phyloP scores from a whole-genome alignment of 495 filamentous ascomycete species.

The Neurospora sp. region DNA sequence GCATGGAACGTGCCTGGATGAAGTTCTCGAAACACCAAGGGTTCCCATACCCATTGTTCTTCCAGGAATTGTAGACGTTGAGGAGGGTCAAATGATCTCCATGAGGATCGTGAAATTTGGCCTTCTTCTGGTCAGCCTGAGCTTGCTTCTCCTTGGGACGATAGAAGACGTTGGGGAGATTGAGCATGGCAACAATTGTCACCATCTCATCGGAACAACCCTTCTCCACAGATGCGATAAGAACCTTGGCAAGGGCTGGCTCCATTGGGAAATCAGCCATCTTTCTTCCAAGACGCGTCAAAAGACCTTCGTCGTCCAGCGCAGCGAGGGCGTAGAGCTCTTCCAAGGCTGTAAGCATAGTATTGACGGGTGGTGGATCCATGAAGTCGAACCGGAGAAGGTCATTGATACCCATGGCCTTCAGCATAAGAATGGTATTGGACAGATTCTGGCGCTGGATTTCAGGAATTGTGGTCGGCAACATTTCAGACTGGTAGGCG shows the following conservation, averaged over 20 bases:
- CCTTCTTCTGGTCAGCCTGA: slow-evolving; percentile 93
- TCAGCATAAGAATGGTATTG: slow-evolving; percentile 93
- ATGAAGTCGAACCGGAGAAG: slow-evolving; percentile 97
- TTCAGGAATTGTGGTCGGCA: slow-evolving; percentile 90
- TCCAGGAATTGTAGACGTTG: slow-evolving; percentile 96
- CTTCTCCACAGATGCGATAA: slow-evolving; percentile 79
- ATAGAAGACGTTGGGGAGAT: slow-evolving; percentile 77
- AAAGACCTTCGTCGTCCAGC: slow-evolving; percentile 89
- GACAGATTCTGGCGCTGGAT: slow-evolving; percentile 96
- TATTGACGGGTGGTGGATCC: slow-evolving; percentile 92
- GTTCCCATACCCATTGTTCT: slow-evolving; percentile 63
- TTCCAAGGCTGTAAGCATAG: slow-evolving; percentile 92
- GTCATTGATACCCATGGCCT: slow-evolving; percentile 99
- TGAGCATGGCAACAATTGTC: slow-evolving; percentile 91
- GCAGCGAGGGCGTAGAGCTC: slow-evolving; percentile 89
- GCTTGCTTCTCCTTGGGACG: slow-evolving; percentile 93
- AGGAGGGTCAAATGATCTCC: slow-evolving; percentile 91
- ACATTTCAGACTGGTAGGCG: slow-evolving; percentile 94
- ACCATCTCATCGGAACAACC: slow-evolving; percentile 90
- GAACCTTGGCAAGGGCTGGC: slow-evolving; percentile 76
- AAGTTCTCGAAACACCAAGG: slow-evolving; percentile 98
- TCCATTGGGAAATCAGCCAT: slow-evolving; percentile 98
- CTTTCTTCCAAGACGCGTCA: slow-evolving; percentile 86
- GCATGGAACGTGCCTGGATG: slow-evolving; percentile 83
- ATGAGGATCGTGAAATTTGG: slow-evolving; percentile 90